Percentiles rank a stretch among this genome's conserved stretches.
Evolutionary conservation across 1,139 yeast species (phyloP).

Genomic region (Pichia kudriavzevii): DNA sequence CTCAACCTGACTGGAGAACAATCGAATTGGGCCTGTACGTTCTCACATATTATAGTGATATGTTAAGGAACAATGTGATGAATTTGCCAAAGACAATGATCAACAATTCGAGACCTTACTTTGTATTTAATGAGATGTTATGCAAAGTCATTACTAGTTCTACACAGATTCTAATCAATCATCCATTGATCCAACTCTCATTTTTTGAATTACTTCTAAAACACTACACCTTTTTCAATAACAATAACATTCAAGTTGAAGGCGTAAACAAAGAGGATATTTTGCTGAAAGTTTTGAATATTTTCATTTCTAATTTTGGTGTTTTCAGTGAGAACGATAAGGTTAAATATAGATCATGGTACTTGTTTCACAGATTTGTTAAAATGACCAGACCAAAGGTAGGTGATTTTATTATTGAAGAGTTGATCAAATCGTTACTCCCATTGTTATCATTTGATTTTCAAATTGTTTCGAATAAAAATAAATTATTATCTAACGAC

Average conservation of each 20-base stretch:
- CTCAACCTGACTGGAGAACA: conserved; percentile 55
- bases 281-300: conserved; percentile 57
- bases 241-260: conserved; percentile 32
- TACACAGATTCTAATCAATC: conserved; percentile 40
- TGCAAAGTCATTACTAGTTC: conserved; percentile 54
- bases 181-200: conserved; percentile 70
- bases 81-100: conserved; percentile 60
- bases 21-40: conserved; percentile 84
- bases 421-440: conserved; percentile 34
- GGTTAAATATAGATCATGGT: conserved; percentile 86
- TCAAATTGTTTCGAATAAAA: conserved; percentile 17
- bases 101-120: conserved; percentile 52
- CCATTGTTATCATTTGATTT: conserved; percentile 25
- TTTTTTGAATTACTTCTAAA: conserved; percentile 82
- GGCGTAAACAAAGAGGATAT: conserved; percentile 40
- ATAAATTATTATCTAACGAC: conserved; percentile 12
- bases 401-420: conserved; percentile 42
- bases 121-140: conserved; percentile 54
- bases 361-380: conserved; percentile 74
- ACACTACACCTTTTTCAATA: conserved; percentile 60
- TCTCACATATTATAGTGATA: conserved; percentile 70
- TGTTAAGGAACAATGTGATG: conserved; percentile 65
- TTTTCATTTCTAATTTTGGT: conserved; percentile 76
- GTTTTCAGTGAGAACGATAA: conserved; percentile 64
- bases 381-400: conserved; percentile 66